These are phyloP conservation scores for Cryphonectria radicalis DNA, from an alignment of 2,329 filamentous ascomycete genomes.

Conservation along the genomic window DNA sequence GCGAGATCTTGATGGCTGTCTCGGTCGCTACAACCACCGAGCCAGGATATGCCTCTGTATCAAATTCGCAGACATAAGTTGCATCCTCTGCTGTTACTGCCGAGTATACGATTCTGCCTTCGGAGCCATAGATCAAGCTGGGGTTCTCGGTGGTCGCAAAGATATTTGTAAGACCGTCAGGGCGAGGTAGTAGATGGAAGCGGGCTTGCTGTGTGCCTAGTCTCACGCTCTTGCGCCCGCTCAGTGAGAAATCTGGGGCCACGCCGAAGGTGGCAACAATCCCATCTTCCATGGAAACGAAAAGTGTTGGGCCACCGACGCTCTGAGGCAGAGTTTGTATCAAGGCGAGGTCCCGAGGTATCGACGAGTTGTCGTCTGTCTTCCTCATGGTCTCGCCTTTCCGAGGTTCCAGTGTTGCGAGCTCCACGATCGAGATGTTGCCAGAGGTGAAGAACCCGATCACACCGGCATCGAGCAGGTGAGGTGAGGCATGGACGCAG, in stretches of 20 bases:
- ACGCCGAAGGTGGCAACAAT: constrained; percentile 85
- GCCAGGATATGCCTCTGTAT: constrained; percentile 78
- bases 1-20: constrained; percentile 75
- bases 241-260: constrained; percentile 65
- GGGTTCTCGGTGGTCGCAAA: constrained; percentile 95
- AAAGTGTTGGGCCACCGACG: constrained; percentile 69
- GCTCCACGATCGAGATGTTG: constrained; percentile 72
- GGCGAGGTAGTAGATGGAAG: constrained; percentile 76
- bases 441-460: constrained; percentile 89
- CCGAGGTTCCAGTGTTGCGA: constrained; percentile 68
- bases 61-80: constrained; percentile 79
- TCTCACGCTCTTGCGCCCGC: constrained; percentile 77
- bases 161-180: constrained; percentile 72
- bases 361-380: constrained; percentile 70
- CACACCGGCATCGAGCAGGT: constrained; percentile 69
- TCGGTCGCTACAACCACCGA: constrained; percentile 82
- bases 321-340: constrained; percentile 73
- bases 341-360: constrained; percentile 81
- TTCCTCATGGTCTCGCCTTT: constrained; percentile 65
- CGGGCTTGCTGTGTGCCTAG: constrained; percentile 84
- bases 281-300: constrained; percentile 91
- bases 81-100: constrained; percentile 90
- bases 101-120: constrained; percentile 88
- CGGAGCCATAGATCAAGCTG: constrained; percentile 87
- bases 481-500: constrained; percentile 75